Base-by-base conservation (phyloP, 495 filamentous ascomycete species). In the Aspergillus nanangensis region DNA sequence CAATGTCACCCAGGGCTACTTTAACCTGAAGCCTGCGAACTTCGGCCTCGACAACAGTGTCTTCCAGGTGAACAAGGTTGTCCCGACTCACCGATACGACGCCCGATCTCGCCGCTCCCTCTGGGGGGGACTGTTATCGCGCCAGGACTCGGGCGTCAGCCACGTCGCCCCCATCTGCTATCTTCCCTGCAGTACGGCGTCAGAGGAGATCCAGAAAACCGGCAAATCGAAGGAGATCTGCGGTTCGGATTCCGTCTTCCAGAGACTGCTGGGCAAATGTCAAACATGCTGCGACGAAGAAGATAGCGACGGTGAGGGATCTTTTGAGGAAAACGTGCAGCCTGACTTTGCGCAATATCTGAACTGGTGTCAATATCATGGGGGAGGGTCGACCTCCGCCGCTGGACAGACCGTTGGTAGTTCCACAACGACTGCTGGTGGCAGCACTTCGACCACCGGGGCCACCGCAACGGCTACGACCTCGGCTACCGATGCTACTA, bases 21-120 rank as follows among this genome's bases (percentile, higher is more conserved):
- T 79, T 65, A 78, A 86, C 34, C 70, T 87, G n/a, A 63, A 78
- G 15, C 84, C 84, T 5, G 51, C 57, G 1, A 68, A 66, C 13
- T 88, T 88, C 53, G 82, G 81, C 7, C 54, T 88, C 20, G 75
- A 71, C 38, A 76, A 81, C 47, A 71, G 68, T 24, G 83, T 88
- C 27, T 87, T 87, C 51, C 58, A 32, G 24, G 45, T 33, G 11
- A 37, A 47, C 0, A 46, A 50, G 15, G 44, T 24, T 14, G 5
- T n/a, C 2, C 2, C 24, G 15, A 13, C 21, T 3, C 2, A 31
- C 15, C 29, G 33, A 21, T 34, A 38, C 33, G 37, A 37, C 31
- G 44, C 38, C 36, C 44, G 40, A 21, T 45, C 20, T 36, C 15
- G 19, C n/a, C 8, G 24, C 38, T 17, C 50, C 18, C 22, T n/a